A percentile compares a stretch with the other conserved stretches of the same genome.
These are phyloP conservation scores for Coemansia sp. DNA, from an alignment of 192 early-diverging fungal species.

Conservation along the genomic window DNA sequence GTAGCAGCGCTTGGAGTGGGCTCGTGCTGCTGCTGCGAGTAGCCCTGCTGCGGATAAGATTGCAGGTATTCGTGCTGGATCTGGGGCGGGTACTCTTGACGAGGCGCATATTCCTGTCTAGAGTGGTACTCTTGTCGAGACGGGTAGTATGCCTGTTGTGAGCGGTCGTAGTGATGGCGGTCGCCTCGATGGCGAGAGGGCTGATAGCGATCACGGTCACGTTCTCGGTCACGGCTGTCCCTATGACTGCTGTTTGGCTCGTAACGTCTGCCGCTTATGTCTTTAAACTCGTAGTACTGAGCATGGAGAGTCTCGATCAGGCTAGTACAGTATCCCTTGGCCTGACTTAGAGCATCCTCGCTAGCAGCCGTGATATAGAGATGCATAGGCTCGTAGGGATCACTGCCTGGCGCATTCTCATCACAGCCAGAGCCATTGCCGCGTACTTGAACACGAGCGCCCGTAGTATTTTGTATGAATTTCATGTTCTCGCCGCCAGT, in stretches of 20 bases:
- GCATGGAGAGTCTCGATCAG: constrained; percentile 74
- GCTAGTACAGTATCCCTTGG: constrained; percentile 68
- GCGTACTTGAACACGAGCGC: constrained; percentile 74
- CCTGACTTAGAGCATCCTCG: constrained; percentile 68
- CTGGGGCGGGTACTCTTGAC: constrained; percentile 1
- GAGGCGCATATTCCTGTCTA: neutral
- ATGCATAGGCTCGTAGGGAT: constrained; percentile 76
- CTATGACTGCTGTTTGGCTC: constrained; percentile 11
- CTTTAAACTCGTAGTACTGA: constrained; percentile 64
- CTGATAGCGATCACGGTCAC: constrained; percentile 10
- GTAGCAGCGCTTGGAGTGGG: constrained; percentile 4
- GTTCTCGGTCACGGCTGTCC: constrained; percentile 10
- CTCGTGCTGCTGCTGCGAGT: constrained; percentile 7
- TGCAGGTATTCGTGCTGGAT: constrained; percentile 5
- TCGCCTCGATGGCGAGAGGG: neutral
- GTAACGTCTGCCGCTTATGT: constrained; percentile 21
- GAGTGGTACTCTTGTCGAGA: neutral
- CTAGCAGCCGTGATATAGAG: constrained; percentile 68
- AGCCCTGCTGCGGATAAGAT: constrained; percentile 10
- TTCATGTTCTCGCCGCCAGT: constrained; percentile 77
- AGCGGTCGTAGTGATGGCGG: constrained; percentile 5
- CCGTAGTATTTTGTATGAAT: constrained; percentile 80
- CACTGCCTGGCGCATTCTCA: constrained; percentile 61
- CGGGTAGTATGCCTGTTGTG: constrained; percentile 15
- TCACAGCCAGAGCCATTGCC: constrained; percentile 81